Percentiles rank a stretch among this genome's conserved stretches.
Conservation (phyloP, 495 filamentous ascomycete genomes). For the Cairneyella variabilis region DNA sequence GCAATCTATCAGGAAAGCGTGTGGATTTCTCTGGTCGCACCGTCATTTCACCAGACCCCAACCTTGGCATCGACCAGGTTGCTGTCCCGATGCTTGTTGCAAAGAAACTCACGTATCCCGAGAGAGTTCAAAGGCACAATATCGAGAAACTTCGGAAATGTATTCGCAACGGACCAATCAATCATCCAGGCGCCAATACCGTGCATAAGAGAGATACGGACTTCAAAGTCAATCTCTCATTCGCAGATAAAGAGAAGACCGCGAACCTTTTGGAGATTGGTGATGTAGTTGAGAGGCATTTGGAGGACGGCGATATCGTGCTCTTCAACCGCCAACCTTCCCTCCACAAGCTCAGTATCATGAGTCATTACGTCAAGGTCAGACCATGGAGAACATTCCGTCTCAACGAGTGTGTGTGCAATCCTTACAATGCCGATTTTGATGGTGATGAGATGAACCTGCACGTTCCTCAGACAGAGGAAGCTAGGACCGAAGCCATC, state of each 20-base stretch:
- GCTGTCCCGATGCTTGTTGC: slow-evolving; percentile 87
- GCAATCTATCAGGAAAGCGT: slow-evolving; percentile 95
- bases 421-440: slow-evolving; percentile 98
- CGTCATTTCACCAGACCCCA: slow-evolving; percentile 96
- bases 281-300: slow-evolving; percentile 88
- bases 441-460: slow-evolving; percentile 99
- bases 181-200: slow-evolving; percentile 84
- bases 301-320: slow-evolving; percentile 94
- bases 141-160: slow-evolving; percentile 72
- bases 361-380: slow-evolving; percentile 88
- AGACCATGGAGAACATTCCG: slow-evolving; percentile 95
- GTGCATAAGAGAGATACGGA: slow-evolving; percentile 68
- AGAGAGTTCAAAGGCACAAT: slow-evolving; percentile 78
- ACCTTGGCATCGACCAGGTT: slow-evolving; percentile 88
- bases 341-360: slow-evolving; percentile 95
- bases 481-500: slow-evolving; percentile 91
- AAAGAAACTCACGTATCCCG: slow-evolving; percentile 91
- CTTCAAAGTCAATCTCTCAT: slow-evolving; percentile 71
- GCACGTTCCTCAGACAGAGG: slow-evolving; percentile 96
- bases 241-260: slow-evolving; percentile 59
- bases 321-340: slow-evolving; percentile 98
- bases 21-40: slow-evolving; percentile 97
- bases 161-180: slow-evolving; percentile 65
- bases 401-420: slow-evolving; percentile 96
- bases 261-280: slow-evolving; percentile 73